phyloP scores from a whole-genome alignment of 129 eudicot species.

The Artemisia tridentata region DNA sequence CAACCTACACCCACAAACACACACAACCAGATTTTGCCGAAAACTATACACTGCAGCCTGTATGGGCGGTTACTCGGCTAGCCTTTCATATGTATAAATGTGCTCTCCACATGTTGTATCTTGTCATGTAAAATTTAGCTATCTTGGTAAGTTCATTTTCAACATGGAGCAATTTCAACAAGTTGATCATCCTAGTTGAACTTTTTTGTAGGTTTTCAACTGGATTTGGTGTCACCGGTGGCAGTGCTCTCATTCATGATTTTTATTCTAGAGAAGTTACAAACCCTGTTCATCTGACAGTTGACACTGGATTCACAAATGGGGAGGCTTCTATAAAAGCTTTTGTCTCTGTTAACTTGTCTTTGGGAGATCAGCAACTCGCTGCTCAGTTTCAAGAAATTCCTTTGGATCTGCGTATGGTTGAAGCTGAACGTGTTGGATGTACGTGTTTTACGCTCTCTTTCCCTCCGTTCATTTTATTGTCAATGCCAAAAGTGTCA shows the following conservation, averaged over 20 bases:
- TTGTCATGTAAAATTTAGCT: not conserved
- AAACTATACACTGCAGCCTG: no score
- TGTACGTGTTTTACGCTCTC: slow-evolving; percentile 44
- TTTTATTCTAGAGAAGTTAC: slow-evolving; percentile 77
- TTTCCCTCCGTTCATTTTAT: not conserved
- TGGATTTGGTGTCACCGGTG: slow-evolving; percentile 88
- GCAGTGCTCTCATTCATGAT: slow-evolving; percentile 82
- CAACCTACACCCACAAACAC: no score
- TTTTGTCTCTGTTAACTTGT: slow-evolving; percentile 61
- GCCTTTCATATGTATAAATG: not conserved
- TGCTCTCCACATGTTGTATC: not conserved
- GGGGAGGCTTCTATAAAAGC: slow-evolving; percentile 79
- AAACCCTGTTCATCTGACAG: slow-evolving; percentile 78
- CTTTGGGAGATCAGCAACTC: slow-evolving; percentile 85
- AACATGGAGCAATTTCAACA: not conserved
- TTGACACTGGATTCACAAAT: slow-evolving; percentile 75
- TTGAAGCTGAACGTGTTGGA: slow-evolving; percentile 93
- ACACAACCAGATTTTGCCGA: no score
- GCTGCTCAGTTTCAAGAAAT: slow-evolving; percentile 97
- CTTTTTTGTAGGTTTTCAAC: slow-evolving; percentile 73
- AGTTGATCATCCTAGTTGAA: slow-evolving; percentile 1
- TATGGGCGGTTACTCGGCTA: not conserved
- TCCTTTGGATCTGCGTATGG: slow-evolving; percentile 76
- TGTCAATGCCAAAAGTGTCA: not conserved
- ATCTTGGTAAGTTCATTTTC: not conserved